Evolutionary conservation across 257 asterid genomes (phyloP).

Genomic region (Fraxinus anomala): DNA sequence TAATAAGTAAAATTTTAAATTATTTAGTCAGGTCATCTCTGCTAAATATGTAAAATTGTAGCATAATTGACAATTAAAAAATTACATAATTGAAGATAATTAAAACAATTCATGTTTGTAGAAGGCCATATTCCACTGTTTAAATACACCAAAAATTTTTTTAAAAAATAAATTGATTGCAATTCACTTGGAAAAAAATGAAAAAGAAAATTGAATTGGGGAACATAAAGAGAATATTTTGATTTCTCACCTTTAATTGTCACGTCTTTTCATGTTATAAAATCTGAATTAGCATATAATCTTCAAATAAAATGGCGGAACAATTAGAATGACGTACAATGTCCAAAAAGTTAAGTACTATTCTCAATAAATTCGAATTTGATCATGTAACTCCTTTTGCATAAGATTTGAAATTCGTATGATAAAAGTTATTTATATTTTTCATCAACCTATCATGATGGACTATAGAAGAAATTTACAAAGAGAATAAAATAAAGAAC

Average conservation of each 20-base stretch:
- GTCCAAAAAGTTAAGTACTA: not conserved
- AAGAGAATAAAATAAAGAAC: conserved; percentile 19
- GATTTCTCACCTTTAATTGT: not conserved
- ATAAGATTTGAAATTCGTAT: not conserved
- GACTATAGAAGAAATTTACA: not conserved
- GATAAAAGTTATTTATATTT: not conserved
- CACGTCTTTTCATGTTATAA: not conserved
- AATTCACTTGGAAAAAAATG: not conserved
- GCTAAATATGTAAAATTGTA: too few relatives aligned
- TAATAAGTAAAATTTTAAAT: too few relatives aligned
- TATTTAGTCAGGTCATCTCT: too few relatives aligned
- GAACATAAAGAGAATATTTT: not conserved
- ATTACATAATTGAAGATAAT: too few relatives aligned
- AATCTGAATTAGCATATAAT: not conserved
- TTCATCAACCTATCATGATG: not conserved
- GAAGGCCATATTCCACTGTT: too few relatives aligned
- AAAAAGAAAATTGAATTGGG: not conserved
- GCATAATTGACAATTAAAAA: too few relatives aligned
- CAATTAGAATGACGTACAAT: not conserved
- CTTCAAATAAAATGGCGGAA: not conserved
- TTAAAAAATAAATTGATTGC: too few relatives aligned
- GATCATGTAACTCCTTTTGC: not conserved
- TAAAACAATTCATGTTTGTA: too few relatives aligned
- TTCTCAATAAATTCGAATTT: not conserved
- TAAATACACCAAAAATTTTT: too few relatives aligned